Evolutionary conservation across 495 filamentous ascomycete species (phyloP), one percentile per base, ranked within the genome.

Genomic region (Pyronema omphalodes): DNA sequence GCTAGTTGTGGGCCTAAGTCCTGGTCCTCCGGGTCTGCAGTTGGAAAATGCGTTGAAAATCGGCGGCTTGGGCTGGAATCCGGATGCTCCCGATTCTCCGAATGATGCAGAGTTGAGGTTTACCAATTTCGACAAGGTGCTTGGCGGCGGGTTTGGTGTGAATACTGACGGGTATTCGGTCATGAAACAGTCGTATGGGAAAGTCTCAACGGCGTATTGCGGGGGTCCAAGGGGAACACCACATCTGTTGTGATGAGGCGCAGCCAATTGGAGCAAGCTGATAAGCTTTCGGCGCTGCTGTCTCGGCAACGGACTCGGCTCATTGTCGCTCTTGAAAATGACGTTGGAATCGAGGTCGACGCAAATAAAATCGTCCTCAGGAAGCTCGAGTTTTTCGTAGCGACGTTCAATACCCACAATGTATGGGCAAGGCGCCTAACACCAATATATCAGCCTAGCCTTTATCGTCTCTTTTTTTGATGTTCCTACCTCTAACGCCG

Each of bases 321-420:
- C 47, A 55, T 75, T 73, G 6, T 74, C 64, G 1, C 85, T 87
- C 55, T 85, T 82, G 64, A 93, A 84, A 52, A 98, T 91, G 44
- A 77, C 75, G 61, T 96, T 83, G 61, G 82, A 76, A 69, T 98
- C 91, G 39, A 98, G 73, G 67, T 98, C 91, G 40, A 95, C 87
- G 35, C 95, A 69, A 14, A 95, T 88, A 65, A 89, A 95, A 63
- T 96, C 91, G 60, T 96, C 91, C n/a, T 93, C 85, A 0, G 91
- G 91, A 36, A 94, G 74, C 55, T 93, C 84, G 49, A 93, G 78
- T 58, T 82, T 82, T 57, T 95, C 91, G 68, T 95, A 98, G 40
- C 91, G 78, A 51, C 86, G 76, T 67, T 98, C 91, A 39, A 98
- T 85, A 44, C 91, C 91, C 15, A 94, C 84, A 55, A 98, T 94